These are phyloP conservation scores for Podospora pseudopauciseta DNA, from an alignment of 495 filamentous ascomycete species.

Conservation along the genomic window DNA sequence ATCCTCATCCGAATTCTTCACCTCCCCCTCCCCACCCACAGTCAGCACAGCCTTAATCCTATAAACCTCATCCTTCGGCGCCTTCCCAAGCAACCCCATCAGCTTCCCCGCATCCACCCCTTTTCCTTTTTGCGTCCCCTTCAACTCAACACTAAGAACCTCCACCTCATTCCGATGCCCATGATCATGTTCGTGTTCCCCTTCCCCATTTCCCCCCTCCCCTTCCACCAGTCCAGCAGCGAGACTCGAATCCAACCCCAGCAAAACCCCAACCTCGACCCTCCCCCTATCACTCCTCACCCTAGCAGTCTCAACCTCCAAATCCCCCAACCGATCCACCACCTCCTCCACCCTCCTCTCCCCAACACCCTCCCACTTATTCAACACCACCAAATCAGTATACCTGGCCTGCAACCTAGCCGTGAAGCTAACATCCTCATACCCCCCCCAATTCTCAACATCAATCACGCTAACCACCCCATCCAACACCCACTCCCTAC, in stretches of 20 bases:
- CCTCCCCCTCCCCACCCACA: slow-evolving; percentile 41
- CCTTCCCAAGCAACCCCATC: slow-evolving; percentile 58
- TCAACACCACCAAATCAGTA: slow-evolving; percentile 90
- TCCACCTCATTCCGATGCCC: slow-evolving; percentile 81
- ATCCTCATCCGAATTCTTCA: slow-evolving; percentile 59
- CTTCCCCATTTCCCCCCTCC: slow-evolving; percentile 25
- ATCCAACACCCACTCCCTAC: slow-evolving; percentile 65
- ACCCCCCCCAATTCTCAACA: slow-evolving; percentile 95
- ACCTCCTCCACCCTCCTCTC: slow-evolving; percentile 77
- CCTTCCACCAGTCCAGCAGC: slow-evolving; percentile 54
- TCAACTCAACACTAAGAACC: slow-evolving; percentile 72
- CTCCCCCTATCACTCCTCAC: slow-evolving; percentile 7
- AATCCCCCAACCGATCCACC: slow-evolving; percentile 77
- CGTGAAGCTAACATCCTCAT: slow-evolving; percentile 85
- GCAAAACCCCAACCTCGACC: slow-evolving; percentile 61
- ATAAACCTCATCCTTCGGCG: slow-evolving; percentile 89
- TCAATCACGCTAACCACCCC: slow-evolving; percentile 92
- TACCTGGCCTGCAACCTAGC: slow-evolving; percentile 83
- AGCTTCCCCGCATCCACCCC: slow-evolving; percentile 63
- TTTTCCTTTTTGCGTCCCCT: slow-evolving; percentile 24
- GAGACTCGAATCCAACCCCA: slow-evolving; percentile 82
- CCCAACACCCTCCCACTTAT: slow-evolving; percentile 82
- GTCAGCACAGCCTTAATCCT: slow-evolving; percentile 88
- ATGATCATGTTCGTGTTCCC: slow-evolving; percentile 35
- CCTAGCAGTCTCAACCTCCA: slow-evolving; percentile 54